Evolutionary conservation across 169 alveolate species (phyloP).

Genomic region (Besnoitia besnoiti): DNA sequence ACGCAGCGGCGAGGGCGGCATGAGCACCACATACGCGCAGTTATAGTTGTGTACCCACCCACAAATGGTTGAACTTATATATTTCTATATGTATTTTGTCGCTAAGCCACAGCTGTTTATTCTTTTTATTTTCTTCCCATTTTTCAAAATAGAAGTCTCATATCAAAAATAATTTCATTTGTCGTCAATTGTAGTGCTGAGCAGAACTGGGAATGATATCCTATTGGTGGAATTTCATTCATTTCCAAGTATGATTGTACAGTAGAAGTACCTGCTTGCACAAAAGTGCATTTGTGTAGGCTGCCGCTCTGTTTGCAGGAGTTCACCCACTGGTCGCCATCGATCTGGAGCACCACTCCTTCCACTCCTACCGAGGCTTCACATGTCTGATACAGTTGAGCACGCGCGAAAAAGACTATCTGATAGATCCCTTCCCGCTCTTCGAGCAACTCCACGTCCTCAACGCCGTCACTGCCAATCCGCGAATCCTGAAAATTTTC

Average conservation of each 20-base stretch:
- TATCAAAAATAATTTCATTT: no score
- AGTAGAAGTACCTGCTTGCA: no score
- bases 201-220: no score
- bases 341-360: conserved; percentile 92
- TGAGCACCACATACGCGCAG: not conserved
- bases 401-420: conserved; percentile 85
- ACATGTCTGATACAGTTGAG: conserved; percentile 90
- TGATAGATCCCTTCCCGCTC: conserved; percentile 89
- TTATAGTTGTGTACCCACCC: not conserved
- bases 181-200: no score
- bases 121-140: no score
- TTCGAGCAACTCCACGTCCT: conserved; percentile 79
- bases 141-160: no score
- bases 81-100: not conserved
- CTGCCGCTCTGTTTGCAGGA: conserved; percentile 42
- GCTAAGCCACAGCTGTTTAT: no score
- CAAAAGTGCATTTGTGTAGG: no score
- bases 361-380: conserved; percentile 88
- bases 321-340: conserved; percentile 85
- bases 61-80: not conserved
- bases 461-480: conserved; percentile 85
- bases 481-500: conserved; percentile 89
- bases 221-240: no score
- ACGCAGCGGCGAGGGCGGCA: no score
- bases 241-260: no score